Evolutionary conservation across 2,329 filamentous ascomycete species (phyloP).

Genomic region (Aureobasidium zeae): DNA sequence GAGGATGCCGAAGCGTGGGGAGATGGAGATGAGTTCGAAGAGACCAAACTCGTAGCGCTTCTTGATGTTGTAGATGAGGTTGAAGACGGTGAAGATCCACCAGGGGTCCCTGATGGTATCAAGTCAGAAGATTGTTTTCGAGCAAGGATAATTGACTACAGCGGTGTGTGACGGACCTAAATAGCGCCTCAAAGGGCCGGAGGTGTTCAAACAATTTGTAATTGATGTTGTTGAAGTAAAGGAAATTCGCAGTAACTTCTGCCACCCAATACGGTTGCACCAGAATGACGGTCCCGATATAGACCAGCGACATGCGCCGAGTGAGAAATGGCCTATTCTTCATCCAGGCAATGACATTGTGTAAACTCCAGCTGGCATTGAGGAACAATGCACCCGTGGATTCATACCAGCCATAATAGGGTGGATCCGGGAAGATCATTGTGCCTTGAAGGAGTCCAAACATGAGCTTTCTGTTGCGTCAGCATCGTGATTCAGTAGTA

Average conservation of each 20-base stretch:
- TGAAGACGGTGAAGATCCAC: conserved; percentile 56
- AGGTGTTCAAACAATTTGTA: conserved; percentile 29
- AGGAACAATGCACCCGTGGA: conserved; percentile 51
- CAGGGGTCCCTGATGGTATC: conserved; percentile 51
- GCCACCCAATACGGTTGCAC: conserved; percentile 56
- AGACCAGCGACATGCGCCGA: conserved; percentile 42
- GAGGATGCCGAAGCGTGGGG: conserved; percentile 56
- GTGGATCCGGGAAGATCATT: conserved; percentile 29
- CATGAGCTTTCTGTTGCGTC: conserved; percentile 36
- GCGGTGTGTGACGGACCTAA: conserved; percentile 29
- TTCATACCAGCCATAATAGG: conserved; percentile 55
- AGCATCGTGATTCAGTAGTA: not conserved
- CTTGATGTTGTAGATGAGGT: conserved; percentile 55
- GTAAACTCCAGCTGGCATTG: conserved; percentile 54
- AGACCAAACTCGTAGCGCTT: conserved; percentile 51
- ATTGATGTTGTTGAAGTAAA: conserved; percentile 43
- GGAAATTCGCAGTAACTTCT: conserved; percentile 57
- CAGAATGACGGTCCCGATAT: conserved; percentile 50
- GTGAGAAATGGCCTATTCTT: conserved; percentile 53
- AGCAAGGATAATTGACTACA: no score
- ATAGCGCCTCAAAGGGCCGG: conserved; percentile 48
- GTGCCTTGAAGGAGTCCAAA: conserved; percentile 48
- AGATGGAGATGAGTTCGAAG: conserved; percentile 49
- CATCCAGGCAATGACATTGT: conserved; percentile 60
- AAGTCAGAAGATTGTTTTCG: not conserved